These are phyloP conservation scores for Xylaria sp. DNA, from an alignment of 495 filamentous ascomycete species.

Conservation along the genomic window DNA sequence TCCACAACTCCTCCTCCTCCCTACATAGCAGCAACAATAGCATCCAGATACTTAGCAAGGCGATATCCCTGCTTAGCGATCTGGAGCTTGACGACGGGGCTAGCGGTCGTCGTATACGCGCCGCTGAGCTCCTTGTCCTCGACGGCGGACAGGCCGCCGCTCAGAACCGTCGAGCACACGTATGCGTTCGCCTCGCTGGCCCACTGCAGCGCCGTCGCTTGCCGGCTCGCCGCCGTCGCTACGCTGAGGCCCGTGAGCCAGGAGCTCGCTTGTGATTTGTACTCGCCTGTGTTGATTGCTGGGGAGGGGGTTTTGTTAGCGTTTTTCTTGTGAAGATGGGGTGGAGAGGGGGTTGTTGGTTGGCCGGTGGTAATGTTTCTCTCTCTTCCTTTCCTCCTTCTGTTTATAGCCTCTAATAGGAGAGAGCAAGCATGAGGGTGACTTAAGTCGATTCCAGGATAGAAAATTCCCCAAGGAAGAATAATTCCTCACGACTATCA, in stretches of 20 bases:
- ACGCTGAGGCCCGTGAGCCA: slow-evolving; percentile 61
- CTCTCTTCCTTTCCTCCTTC: too few species aligned
- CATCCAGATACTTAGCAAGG: slow-evolving; percentile 43
- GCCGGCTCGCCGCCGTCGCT: slow-evolving; percentile 37
- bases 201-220: slow-evolving; percentile 56
- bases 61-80: slow-evolving; percentile 70
- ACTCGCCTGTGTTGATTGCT: slow-evolving; percentile 57
- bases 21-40: slow-evolving; percentile 39
- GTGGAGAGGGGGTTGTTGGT: neutral
- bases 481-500: slow-evolving; percentile 4
- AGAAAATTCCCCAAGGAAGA: neutral
- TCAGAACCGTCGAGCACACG: slow-evolving; percentile 63
- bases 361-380: neutral
- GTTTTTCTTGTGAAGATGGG: neutral
- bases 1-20: neutral
- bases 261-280: slow-evolving; percentile 48
- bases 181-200: slow-evolving; percentile 63
- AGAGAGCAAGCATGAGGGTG: neutral
- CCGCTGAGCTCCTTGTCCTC: slow-evolving; percentile 57
- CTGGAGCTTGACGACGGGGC: slow-evolving; percentile 64
- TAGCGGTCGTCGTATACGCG: slow-evolving; percentile 58
- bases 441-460: neutral
- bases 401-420: neutral
- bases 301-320: slow-evolving; percentile 20
- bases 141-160: slow-evolving; percentile 55